Conservation (phyloP, 2,329 filamentous ascomycete species). For the Xylaria sp. region DNA sequence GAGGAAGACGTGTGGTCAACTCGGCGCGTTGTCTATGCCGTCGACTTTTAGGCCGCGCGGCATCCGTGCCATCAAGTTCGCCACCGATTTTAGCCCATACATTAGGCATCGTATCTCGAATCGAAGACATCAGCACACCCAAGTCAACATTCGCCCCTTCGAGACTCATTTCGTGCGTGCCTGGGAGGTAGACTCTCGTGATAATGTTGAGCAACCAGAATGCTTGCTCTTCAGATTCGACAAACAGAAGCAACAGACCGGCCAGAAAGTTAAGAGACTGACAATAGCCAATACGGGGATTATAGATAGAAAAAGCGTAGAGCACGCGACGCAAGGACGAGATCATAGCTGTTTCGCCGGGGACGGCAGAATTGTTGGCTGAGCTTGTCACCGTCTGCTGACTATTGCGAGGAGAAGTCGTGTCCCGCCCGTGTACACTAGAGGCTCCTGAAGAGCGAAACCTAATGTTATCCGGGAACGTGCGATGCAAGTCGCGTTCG, state of each 20-base stretch:
- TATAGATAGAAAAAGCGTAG: slow-evolving; percentile 90
- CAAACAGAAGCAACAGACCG: slow-evolving; percentile 87
- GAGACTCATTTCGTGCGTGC: slow-evolving; percentile 89
- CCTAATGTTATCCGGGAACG: slow-evolving; percentile 91
- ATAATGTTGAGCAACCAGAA: slow-evolving; percentile 96
- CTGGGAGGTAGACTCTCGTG: slow-evolving; percentile 86
- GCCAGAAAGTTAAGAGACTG: slow-evolving; percentile 96
- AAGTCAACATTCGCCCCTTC: slow-evolving; percentile 95
- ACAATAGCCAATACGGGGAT: slow-evolving; percentile 92
- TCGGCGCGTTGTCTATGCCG: slow-evolving; percentile 55
- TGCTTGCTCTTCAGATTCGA: slow-evolving; percentile 86
- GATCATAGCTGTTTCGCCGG: slow-evolving; percentile 79
- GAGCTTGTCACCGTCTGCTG: slow-evolving; percentile 52
- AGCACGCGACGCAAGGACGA: slow-evolving; percentile 84
- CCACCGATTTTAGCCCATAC: slow-evolving; percentile 91
- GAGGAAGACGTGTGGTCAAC: slow-evolving; percentile 73
- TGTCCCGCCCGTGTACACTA: slow-evolving; percentile 49
- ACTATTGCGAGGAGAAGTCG: slow-evolving; percentile 51
- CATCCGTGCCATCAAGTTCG: slow-evolving; percentile 69
- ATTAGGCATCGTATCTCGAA: slow-evolving; percentile 82
- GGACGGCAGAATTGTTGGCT: slow-evolving; percentile 45
- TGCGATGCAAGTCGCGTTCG: slow-evolving; percentile 91
- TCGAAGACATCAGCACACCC: slow-evolving; percentile 87
- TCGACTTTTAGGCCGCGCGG: slow-evolving; percentile 53
- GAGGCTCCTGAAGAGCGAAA: slow-evolving; percentile 74